These are phyloP conservation scores for Leishmania arabica DNA, from an alignment of 208 protist genomes.

Conservation along the genomic window DNA sequence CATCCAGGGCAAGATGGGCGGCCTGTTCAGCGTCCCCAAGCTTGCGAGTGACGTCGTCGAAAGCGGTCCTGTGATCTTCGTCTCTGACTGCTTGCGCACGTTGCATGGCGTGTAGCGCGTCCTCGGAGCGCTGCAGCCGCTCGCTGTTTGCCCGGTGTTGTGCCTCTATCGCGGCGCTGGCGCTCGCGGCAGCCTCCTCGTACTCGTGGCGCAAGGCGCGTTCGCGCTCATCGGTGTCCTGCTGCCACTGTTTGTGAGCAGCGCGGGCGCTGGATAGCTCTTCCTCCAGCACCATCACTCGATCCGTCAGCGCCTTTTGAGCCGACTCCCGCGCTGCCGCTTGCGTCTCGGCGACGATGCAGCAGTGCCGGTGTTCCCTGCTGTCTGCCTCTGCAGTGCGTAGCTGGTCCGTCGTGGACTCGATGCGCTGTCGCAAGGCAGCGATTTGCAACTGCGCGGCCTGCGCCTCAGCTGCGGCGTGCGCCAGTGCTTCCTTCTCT, in stretches of 20 bases:
- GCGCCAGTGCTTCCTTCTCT: background rate
- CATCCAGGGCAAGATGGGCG: background rate
- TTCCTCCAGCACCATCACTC: conserved; percentile 5
- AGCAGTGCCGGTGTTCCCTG: background rate
- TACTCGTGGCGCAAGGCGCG: background rate
- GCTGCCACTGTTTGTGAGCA: background rate
- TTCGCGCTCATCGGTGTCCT: conserved; percentile 2
- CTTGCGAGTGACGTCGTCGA: conserved; percentile 4
- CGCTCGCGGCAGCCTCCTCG: background rate
- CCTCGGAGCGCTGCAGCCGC: conserved; percentile 1
- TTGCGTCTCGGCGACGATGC: conserved; percentile 1
- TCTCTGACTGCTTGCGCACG: background rate
- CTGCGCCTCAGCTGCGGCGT: background rate
- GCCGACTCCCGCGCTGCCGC: background rate
- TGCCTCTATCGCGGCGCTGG: background rate
- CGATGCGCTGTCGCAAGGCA: background rate
- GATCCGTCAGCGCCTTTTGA: background rate
- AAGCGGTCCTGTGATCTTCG: background rate
- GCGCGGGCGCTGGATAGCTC: background rate
- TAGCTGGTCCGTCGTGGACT: background rate
- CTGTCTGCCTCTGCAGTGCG: conserved; percentile 1
- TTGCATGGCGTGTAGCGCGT: background rate
- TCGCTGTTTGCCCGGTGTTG: background rate
- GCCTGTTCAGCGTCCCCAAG: background rate
- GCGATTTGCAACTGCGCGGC: background rate